Evolutionary conservation across 306 rosid species (phyloP), one percentile per base, ranked within the genome.

Genomic region (Corylus heterophylla): DNA sequence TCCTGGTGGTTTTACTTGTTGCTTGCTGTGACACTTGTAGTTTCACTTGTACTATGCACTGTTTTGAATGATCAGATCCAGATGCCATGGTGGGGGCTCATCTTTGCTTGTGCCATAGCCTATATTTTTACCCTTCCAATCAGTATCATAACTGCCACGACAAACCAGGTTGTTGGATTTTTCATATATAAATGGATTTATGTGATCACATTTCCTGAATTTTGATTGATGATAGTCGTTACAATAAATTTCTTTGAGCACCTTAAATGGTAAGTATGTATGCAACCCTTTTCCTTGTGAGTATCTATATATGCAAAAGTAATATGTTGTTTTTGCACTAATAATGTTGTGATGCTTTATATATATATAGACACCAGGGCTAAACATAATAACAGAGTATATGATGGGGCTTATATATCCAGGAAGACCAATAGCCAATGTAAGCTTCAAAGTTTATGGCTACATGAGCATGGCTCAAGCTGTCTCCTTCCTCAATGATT

Each of bases 381-480:
- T 58, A 25, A 58, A 58, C 29, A 58, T 58, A 8, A 58, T 92
- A 77, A 92, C 96, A 0, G 98, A 93, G 84, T 93, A 91, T 42
- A 85, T 84, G 47, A 91, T 93, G 77, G 98, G 98, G 78, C 66
- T 91, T 66, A 91, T 91, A 66, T 88, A 80, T 39, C 92, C 93
- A 3, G 94, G 97, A 82, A 84, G 89, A 73, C 97, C 97, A 72
- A 91, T 93, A 74, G 98, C 98, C 47, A 93, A 93, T 70, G 97
- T 93, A 37, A 89, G 98, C 87, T 93, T 93, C 90, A 93, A 93
- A 87, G 87, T 91, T 58, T 93, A 88, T 68, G 98, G 97, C 69
- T 86, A 87, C 74, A 91, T 93, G 49, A 93, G 97, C 84, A 91
- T 87, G 91, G 78, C 92, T 17, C 97, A 93, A 45, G 98, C 97